A percentile compares a stretch with the other conserved stretches of the same genome.
phyloP scores from a whole-genome alignment of 2,329 filamentous ascomycete species.

The Colletotrichum orchidophilum region DNA sequence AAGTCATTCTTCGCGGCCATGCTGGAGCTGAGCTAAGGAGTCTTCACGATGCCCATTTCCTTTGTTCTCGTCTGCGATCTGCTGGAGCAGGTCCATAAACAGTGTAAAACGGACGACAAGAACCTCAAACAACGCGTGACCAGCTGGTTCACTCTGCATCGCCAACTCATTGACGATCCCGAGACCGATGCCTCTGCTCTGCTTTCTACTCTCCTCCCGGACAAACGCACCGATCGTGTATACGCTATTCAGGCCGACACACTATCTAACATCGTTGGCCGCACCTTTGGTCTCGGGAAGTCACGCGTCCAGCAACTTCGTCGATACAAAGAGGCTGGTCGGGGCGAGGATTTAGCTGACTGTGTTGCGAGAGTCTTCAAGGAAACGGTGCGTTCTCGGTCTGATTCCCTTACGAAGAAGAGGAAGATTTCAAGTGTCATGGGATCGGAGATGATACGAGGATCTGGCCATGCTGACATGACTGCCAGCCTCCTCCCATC shows the following conservation, averaged over 20 bases:
- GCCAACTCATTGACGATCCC: slow-evolving; percentile 63
- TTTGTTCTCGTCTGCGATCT: slow-evolving; percentile 81
- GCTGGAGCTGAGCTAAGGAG: neutral
- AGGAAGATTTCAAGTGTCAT: slow-evolving; percentile 33
- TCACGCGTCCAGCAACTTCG: slow-evolving; percentile 70
- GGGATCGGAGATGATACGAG: slow-evolving; percentile 33
- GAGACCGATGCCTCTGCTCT: slow-evolving; percentile 70
- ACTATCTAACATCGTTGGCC: slow-evolving; percentile 74
- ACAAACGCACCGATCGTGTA: slow-evolving; percentile 79
- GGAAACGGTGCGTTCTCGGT: slow-evolving; percentile 59
- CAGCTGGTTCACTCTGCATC: slow-evolving; percentile 76
- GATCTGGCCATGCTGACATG: neutral
- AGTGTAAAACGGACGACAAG: slow-evolving; percentile 44
- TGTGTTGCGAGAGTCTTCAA: slow-evolving; percentile 74
- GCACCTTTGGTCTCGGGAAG: slow-evolving; percentile 69
- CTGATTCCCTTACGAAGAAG: neutral
- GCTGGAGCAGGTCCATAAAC: slow-evolving; percentile 71
- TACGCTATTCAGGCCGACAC: slow-evolving; percentile 72
- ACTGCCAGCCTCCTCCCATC: slow-evolving; percentile 54
- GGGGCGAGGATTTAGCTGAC: slow-evolving; percentile 73
- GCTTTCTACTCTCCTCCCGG: slow-evolving; percentile 79
- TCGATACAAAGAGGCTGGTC: slow-evolving; percentile 66
- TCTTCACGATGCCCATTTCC: slow-evolving; percentile 64
- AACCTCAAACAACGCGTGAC: slow-evolving; percentile 51
- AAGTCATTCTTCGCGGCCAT: neutral